A percentile compares a stretch with the other conserved stretches of the same genome.
phyloP scores from a whole-genome alignment of 164 flowering plant genomes.

The Tetracentron sinense region DNA sequence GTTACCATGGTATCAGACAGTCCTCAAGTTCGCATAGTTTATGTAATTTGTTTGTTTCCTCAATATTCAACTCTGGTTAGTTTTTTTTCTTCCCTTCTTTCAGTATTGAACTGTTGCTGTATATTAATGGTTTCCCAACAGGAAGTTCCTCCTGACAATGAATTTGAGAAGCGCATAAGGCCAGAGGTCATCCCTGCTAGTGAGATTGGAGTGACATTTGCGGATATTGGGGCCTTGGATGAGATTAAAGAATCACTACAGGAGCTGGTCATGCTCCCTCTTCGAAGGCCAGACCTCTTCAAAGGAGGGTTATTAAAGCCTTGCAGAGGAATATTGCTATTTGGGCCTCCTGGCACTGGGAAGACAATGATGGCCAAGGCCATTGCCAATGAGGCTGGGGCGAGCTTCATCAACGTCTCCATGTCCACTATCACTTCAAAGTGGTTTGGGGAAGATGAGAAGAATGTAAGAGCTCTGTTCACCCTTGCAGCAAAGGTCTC shows the following conservation, averaged over 20 bases:
- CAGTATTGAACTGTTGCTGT: neutral
- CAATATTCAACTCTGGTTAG: neutral
- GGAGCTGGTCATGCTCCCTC: constrained; percentile 95
- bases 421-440: constrained; percentile 97
- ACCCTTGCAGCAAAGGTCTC: constrained; percentile 91
- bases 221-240: constrained; percentile 84
- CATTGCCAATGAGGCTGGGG: constrained; percentile 93
- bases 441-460: constrained; percentile 99
- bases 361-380: constrained; percentile 99
- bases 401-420: constrained; percentile 95
- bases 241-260: constrained; percentile 95
- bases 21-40: neutral
- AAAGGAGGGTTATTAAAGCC: constrained; percentile 90
- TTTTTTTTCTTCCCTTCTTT: neutral
- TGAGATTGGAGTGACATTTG: constrained; percentile 80
- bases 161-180: constrained; percentile 91
- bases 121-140: constrained; percentile 16
- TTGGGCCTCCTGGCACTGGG: constrained; percentile 98
- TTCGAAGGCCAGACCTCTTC: constrained; percentile 90
- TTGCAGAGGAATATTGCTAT: constrained; percentile 85
- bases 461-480: constrained; percentile 89
- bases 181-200: constrained; percentile 90
- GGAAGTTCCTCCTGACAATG: constrained; percentile 85
- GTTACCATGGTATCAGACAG: too few species aligned
- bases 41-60: neutral